Percentiles rank a stretch among this genome's conserved stretches.
phyloP scores from a whole-genome alignment of 1,284 basidiomycete species.

The Grifola frondosa region DNA sequence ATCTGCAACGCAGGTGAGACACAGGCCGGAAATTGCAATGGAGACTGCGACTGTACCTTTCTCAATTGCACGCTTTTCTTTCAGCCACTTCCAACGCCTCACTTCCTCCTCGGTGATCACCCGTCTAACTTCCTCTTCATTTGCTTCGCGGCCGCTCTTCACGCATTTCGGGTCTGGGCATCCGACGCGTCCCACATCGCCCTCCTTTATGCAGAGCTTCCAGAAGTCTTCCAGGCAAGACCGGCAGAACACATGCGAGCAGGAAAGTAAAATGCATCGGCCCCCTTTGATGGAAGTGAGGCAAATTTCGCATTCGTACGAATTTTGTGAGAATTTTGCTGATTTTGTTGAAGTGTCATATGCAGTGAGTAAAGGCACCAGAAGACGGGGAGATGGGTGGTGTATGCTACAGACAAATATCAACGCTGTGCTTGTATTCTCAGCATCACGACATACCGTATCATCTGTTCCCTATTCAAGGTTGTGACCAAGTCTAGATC shows the following conservation, averaged over 20 bases:
- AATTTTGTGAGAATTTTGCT: slow-evolving; percentile 55
- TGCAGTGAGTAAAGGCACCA: slow-evolving; percentile 47
- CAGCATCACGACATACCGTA: slow-evolving; percentile 43
- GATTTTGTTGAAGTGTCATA: slow-evolving; percentile 48
- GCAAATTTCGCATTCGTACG: slow-evolving; percentile 71
- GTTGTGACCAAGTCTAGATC: slow-evolving; percentile 33
- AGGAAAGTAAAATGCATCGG: slow-evolving; percentile 63
- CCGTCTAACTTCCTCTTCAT: slow-evolving; percentile 69
- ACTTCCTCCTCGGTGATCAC: slow-evolving; percentile 63
- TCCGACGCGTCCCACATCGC: slow-evolving; percentile 64
- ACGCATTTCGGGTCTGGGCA: slow-evolving; percentile 78
- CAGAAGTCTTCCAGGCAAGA: slow-evolving; percentile 73
- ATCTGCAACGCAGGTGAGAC: slow-evolving; percentile 42
- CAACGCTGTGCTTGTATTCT: background rate
- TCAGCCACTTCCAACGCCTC: slow-evolving; percentile 71
- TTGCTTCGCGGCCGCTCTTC: slow-evolving; percentile 60
- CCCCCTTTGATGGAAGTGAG: slow-evolving; percentile 67
- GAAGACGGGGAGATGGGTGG: slow-evolving; percentile 53
- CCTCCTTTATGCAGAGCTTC: slow-evolving; percentile 72
- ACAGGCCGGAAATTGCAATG: background rate
- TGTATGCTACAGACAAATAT: slow-evolving; percentile 52
- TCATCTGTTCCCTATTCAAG: slow-evolving; percentile 28
- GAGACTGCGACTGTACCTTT: slow-evolving; percentile 45
- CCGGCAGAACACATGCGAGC: slow-evolving; percentile 73
- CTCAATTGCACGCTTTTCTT: slow-evolving; percentile 66